phyloP scores from a whole-genome alignment of 495 filamentous ascomycete species.

The Tuber borchii region DNA sequence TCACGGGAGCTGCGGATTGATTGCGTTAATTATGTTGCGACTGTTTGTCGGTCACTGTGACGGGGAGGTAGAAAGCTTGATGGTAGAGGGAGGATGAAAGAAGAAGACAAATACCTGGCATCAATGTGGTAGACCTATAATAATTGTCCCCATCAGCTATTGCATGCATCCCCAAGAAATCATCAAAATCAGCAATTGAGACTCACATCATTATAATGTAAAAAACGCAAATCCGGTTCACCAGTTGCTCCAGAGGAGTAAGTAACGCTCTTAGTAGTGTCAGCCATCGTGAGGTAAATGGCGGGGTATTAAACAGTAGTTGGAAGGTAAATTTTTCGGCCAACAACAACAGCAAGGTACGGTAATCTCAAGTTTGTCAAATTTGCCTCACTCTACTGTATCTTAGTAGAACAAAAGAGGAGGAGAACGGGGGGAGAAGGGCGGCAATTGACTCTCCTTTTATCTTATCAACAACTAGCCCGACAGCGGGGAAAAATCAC shows the following conservation, averaged over 20 bases:
- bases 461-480: not conserved
- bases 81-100: not conserved
- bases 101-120: constrained; percentile 15
- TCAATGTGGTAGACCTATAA: constrained; percentile 67
- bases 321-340: not conserved
- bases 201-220: constrained; percentile 82
- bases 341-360: not conserved
- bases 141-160: not conserved
- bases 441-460: constrained; percentile 1
- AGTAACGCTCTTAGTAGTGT: constrained; percentile 43
- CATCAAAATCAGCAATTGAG: not conserved
- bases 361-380: not conserved
- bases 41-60: not conserved
- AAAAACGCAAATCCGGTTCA: constrained; percentile 64
- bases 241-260: constrained; percentile 50
- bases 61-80: not conserved
- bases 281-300: constrained; percentile 33
- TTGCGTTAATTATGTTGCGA: not conserved
- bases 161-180: not conserved
- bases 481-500: not conserved
- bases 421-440: not conserved
- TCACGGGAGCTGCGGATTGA: constrained; percentile 57
- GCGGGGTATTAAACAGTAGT: constrained; percentile 19
- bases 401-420: not conserved
- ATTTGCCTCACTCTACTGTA: not conserved